A percentile compares a stretch with the other conserved stretches of the same genome.
phyloP scores from a whole-genome alignment of 768 basidiomycete genomes.

The Mycena olivaceomarginata region DNA sequence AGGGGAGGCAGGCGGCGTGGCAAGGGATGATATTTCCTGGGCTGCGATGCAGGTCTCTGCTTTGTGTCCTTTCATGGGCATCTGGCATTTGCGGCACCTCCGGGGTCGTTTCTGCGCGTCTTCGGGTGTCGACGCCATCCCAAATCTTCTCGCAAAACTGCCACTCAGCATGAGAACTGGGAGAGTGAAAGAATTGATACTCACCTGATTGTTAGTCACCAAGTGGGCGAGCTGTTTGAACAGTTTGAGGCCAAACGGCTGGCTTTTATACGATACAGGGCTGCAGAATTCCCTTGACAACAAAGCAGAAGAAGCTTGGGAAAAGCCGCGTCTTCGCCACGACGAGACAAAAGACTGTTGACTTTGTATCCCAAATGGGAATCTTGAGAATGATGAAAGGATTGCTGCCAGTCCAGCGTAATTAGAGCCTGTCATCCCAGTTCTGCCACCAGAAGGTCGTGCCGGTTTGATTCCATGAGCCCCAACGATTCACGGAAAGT shows the following conservation, averaged over 20 bases:
- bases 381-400: conserved; percentile 6
- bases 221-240: neutral
- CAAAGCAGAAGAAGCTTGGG: neutral
- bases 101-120: conserved; percentile 29
- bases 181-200: neutral
- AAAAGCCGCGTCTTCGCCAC: conserved; percentile 12
- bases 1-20: conserved; percentile 39
- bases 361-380: conserved; percentile 30
- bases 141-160: neutral
- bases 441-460: too few relatives aligned
- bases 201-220: conserved; percentile 15
- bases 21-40: conserved; percentile 12
- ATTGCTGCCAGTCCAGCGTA: too few relatives aligned
- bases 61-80: conserved; percentile 42
- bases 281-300: conserved; percentile 20
- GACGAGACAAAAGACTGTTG: conserved; percentile 33
- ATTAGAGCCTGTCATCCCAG: too few relatives aligned
- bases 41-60: conserved; percentile 30
- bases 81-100: conserved; percentile 37
- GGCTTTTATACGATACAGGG: conserved; percentile 14
- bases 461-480: too few relatives aligned
- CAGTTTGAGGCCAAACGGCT: neutral
- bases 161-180: neutral
- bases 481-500: too few relatives aligned
- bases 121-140: conserved; percentile 31